Evolutionary conservation across 306 rosid genomes (phyloP), one percentile per base, ranked within the genome.

Genomic region (Lagenaria siceraria): DNA sequence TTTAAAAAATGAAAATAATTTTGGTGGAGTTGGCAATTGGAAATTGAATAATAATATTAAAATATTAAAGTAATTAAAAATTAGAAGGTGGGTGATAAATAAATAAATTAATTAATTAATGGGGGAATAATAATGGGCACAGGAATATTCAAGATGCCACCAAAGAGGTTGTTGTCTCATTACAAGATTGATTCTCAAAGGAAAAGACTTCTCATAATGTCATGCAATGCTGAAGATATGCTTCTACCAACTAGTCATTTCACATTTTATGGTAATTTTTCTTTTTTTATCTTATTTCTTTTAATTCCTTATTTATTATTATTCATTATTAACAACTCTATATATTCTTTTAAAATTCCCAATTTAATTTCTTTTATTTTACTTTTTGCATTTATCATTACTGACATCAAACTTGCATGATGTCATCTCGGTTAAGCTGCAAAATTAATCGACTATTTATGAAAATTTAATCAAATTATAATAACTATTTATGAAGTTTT

Each of bases 181-280:
- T 92, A 92, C 66, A 95, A 95, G 85, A 77, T 92, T 17, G 98
- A 95, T 65, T 81, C 88, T 7, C 59, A 79, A 27, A 84, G 77
- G 86, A 77, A 80, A 15, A 83, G 90, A 54, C 89, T 95, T 24
- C 90, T 92, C 22, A 84, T 88, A 5, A 86, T 90, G 75, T 82
- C 97, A 35, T 95, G 98, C 92, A 95, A 92, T 56, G 95, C 98
- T 29, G 98, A 95, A 77, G 98, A 95, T 55, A 95, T 95, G 98
- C 87, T 95, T 19, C 82, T 95, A 42, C 98, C 98, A 12, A 79
- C 86, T 9, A 89, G 97, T 69, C 78, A 88, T 77, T 92, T 95
- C 70, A 87, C 90, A 35, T 88, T 92, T 78, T 80, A 78, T 22
- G 98, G 97, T 94, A 86, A 74, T 46, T 9, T 10, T 48, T 13